Evolutionary conservation across 306 rosid genomes (phyloP), one percentile per base, ranked within the genome.

Genomic region (Senna siamea): DNA sequence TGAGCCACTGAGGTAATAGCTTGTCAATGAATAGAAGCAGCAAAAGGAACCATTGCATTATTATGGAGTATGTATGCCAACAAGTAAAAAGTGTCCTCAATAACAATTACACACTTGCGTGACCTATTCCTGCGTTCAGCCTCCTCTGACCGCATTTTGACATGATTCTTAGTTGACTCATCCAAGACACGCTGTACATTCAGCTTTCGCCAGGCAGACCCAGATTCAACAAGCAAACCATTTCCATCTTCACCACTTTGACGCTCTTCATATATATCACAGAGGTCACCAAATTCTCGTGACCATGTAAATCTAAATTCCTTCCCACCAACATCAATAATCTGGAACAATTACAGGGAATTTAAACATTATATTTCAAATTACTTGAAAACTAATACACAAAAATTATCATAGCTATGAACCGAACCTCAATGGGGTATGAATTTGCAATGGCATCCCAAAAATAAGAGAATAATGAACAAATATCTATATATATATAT

Each of bases 251-350:
- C 96, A 15, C 97, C 96, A 71, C 90, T 83, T 70, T 61, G 86
- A 53, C 81, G 82, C 80, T 92, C 92, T 81, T 94, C 99, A 28
- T 94, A 94, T 66, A 87, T 88, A 76, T 92, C 99, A 80, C 96
- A 94, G 5, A 88, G 89, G 76, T 87, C 96, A 28, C 97, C 99
- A 9, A 65, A 69, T 68, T 94, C 97, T 66, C 67, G 80, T 14
- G 97, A 89, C 97, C 97, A 94, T 0, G 95, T 91, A 80, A 94
- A 94, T 38, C 76, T 92, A 66, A 88, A 88, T 83, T 90, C 92
- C 85, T 92, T 94, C 76, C 97, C 99, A 44, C 93, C 97, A 69
- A 94, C 92, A 76, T 94, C 90, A 83, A 94, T 92, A 79, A 92
- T 87, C 99, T 94, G 87, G 55, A 50, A 71, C 72, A 87, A 32